These are phyloP conservation scores for Diaporthe sp. DNA, from an alignment of 2,329 filamentous ascomycete species.

Conservation along the genomic window DNA sequence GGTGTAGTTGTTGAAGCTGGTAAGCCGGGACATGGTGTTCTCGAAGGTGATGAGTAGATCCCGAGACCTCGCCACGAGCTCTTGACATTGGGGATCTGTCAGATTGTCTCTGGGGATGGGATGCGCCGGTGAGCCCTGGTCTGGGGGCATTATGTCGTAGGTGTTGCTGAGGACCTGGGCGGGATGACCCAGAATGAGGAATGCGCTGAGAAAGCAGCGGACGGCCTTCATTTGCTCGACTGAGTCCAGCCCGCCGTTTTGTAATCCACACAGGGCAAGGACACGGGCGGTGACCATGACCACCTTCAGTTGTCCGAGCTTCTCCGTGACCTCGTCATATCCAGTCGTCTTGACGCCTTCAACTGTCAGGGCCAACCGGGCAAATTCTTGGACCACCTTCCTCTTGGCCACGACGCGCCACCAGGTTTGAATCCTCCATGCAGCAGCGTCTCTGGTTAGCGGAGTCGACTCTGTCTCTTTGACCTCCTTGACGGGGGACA, in stretches of 20 bases:
- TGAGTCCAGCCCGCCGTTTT: conserved; percentile 71
- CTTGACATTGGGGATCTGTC: conserved; percentile 72
- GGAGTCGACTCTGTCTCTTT: conserved; percentile 57
- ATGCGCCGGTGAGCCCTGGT: conserved; percentile 59
- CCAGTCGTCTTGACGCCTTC: conserved; percentile 75
- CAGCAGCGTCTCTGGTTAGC: conserved; percentile 71
- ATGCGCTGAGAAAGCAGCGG: conserved; percentile 82
- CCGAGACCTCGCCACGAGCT: conserved; percentile 80
- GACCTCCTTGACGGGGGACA: conserved; percentile 62
- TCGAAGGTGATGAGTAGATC: conserved; percentile 84
- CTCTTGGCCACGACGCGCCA: conserved; percentile 72
- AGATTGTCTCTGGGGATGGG: conserved; percentile 63
- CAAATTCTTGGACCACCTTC: conserved; percentile 72
- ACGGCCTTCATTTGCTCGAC: conserved; percentile 77
- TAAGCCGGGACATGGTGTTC: conserved; percentile 74
- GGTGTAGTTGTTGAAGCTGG: conserved; percentile 73
- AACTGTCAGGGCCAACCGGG: conserved; percentile 74
- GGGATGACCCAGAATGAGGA: conserved; percentile 82
- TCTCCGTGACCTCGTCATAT: conserved; percentile 78
- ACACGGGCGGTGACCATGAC: conserved; percentile 74
- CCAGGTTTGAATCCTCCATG: conserved; percentile 73
- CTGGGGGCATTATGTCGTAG: conserved; percentile 66
- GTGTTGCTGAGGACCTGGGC: conserved; percentile 82
- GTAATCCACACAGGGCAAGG: conserved; percentile 75
- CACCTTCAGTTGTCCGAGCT: conserved; percentile 75